Evolutionary conservation across 495 filamentous ascomycete genomes (phyloP), one percentile per base, ranked within the genome.

Genomic region (Recurvomyces mirabilis): DNA sequence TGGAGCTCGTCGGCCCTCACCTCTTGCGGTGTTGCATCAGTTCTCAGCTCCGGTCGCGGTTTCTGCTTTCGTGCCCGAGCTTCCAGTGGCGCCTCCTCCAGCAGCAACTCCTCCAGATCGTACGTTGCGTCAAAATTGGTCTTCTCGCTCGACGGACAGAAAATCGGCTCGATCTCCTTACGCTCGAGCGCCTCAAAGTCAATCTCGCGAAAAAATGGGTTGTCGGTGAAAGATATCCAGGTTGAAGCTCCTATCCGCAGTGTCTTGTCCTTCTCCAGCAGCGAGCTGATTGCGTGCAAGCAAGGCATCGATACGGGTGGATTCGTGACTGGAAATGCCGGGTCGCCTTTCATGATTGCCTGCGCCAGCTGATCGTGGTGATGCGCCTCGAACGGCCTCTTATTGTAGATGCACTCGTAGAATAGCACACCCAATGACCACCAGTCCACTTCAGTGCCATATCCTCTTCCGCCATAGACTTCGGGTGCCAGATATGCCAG

Each of bases 111-210:
- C 59, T 98, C 91, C 41, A 98, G 63, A 64, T 98, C 91, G 58
- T 98, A 98, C 1, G 91, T 98, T 4, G 91, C 91, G 64, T 98
- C 91, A 50, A 98, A 98, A 62, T 98, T 98, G 5, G 93, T 94
- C 72, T 98, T 98, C 38, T 98, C 91, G 37, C 84, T 83, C 0
- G 88, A 93, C 5, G 91, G 91, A 18, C 76, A 70, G 65, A 98
- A 98, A 0, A 96, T 77, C 0, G 91, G 89, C 38, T 89, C 80
- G 44, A 94, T 77, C 60, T 93, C 81, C 59, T 95, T 98, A 39
- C 79, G 68, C 60, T 93, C 85, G 25, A 98, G 64, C 1, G 81
- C 81, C 14, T 71, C 78, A 43, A 98, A 98, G 60, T 96, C 84
- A 53, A 95, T 75, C 1, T 70, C 66, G 30, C 78, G 69, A 66